Evolutionary conservation across 1,284 basidiomycete species (phyloP).

Genomic region (Trametes pubescens): DNA sequence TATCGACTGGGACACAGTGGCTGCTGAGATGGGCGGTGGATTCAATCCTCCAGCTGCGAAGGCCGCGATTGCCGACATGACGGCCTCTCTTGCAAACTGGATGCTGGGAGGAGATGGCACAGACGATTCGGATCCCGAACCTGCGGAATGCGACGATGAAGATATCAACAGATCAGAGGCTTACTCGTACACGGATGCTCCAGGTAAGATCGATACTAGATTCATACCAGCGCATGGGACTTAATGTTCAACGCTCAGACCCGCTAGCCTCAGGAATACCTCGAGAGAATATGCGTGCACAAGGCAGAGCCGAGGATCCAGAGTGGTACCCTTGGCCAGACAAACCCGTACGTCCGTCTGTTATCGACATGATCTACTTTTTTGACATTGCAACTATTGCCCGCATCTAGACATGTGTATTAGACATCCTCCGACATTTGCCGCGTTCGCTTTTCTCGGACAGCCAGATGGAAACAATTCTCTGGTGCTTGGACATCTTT

Average conservation of each 20-base stretch:
- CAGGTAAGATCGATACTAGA: too few species aligned
- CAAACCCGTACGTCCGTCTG: background rate
- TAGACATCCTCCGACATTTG: conserved; percentile 25
- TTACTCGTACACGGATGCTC: too few species aligned
- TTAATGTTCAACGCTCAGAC: background rate
- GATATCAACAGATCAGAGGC: too few species aligned
- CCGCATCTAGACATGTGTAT: conserved; percentile 25
- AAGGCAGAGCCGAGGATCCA: background rate
- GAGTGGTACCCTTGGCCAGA: conserved; percentile 20
- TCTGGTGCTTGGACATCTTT: conserved; percentile 14
- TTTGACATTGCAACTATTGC: too few species aligned
- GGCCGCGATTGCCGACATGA: background rate
- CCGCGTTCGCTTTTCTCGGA: conserved; percentile 29
- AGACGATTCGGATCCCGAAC: background rate
- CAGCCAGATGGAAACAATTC: conserved; percentile 22
- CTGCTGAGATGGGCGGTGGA: conserved; percentile 2
- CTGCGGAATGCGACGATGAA: too few species aligned
- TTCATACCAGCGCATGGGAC: too few species aligned
- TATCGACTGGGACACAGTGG: conserved; percentile 2
- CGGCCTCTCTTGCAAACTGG: background rate
- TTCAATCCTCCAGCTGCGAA: background rate
- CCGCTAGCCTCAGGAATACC: background rate
- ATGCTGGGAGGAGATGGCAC: background rate
- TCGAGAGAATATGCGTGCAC: background rate
- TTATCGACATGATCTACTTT: too few species aligned